Conservation (phyloP, 441 rosid species). For the Flueggea neowawraea region DNA sequence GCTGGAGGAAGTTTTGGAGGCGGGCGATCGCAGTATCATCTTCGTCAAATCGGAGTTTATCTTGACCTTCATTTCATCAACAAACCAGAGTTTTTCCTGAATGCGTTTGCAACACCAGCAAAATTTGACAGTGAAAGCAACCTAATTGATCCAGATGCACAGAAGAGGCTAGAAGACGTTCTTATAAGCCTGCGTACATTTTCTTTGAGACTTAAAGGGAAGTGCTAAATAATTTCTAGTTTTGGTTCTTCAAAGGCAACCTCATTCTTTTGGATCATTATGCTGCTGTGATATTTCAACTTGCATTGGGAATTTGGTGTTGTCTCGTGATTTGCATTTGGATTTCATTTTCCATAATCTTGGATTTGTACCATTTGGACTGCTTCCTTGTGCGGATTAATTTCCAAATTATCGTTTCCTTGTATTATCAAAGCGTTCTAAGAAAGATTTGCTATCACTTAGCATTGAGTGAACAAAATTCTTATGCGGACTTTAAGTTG, state of each 20-base stretch:
- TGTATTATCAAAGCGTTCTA: too few relatives aligned
- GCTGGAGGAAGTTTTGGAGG: conserved; percentile 57
- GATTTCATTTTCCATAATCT: too few relatives aligned
- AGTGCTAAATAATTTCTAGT: conserved; percentile 11
- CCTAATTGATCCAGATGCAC: conserved; percentile 45
- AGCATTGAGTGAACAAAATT: too few relatives aligned
- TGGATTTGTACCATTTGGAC: too few relatives aligned
- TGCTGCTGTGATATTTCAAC: background rate
- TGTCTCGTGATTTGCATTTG: too few relatives aligned
- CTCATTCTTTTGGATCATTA: background rate
- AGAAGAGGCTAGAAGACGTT: conserved; percentile 41
- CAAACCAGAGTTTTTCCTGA: conserved; percentile 65
- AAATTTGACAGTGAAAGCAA: conserved; percentile 65
- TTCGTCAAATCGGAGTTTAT: conserved; percentile 77
- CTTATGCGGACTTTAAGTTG: too few relatives aligned
- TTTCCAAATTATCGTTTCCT: too few relatives aligned
- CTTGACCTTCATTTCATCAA: conserved; percentile 85
- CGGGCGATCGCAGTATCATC: conserved; percentile 58
- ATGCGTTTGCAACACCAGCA: conserved; percentile 60
- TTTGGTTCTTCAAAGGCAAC: too few relatives aligned
- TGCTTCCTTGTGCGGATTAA: too few relatives aligned
- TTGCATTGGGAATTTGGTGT: too few relatives aligned
- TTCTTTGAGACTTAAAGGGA: conserved; percentile 45
- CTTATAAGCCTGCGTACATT: conserved; percentile 51
- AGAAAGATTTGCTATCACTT: too few relatives aligned